Evolutionary conservation across 805 yeast genomes (phyloP), one percentile per base, ranked within the genome.

Genomic region (Schwanniomyces vanrijiae): DNA sequence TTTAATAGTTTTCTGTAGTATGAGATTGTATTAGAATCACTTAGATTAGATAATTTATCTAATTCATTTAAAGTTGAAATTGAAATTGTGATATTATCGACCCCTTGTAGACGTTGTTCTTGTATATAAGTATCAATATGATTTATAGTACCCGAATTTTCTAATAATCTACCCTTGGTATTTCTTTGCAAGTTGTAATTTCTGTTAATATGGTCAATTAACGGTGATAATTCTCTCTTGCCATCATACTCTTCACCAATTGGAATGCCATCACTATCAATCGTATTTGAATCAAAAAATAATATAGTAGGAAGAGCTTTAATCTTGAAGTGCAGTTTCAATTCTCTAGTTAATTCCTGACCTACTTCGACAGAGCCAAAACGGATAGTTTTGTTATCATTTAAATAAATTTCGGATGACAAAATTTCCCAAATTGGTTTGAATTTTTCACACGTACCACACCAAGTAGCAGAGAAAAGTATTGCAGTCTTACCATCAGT

Each of bases 391-490:
- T 44, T 49, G 16, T 65, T 54, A 48, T 79, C 75, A 28, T 63
- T 76, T 18, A 54, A 55, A 38, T 66, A 75, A 40, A 77, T 76
- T 2, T 76, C 64, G n/a, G 64, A 59, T 4, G 87, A 84, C 43
- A 83, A 64, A 42, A 65, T 51, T 38, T 71, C 76, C 69, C 81
- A 80, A 8, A 61, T 64, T 2, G 86, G 85, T 47, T 72, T 68
- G 54, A 83, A 64, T 16, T 66, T 62, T 61, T 77, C 71, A 66
- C 88, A 83, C 58, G 78, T 76, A 18, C 71, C 76, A 59, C 88
- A 82, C 84, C 86, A 78, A 34, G 75, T 69, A 13, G 85, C 81
- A 4, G 87, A 78, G 55, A 85, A 78, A 19, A 85, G 73, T 33
- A 85, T 59, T 0, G 68, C 54, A 46, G 56, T 52, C 14, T 74